Conservation (phyloP, 306 rosid species). For the Glycine tomentella region DNA sequence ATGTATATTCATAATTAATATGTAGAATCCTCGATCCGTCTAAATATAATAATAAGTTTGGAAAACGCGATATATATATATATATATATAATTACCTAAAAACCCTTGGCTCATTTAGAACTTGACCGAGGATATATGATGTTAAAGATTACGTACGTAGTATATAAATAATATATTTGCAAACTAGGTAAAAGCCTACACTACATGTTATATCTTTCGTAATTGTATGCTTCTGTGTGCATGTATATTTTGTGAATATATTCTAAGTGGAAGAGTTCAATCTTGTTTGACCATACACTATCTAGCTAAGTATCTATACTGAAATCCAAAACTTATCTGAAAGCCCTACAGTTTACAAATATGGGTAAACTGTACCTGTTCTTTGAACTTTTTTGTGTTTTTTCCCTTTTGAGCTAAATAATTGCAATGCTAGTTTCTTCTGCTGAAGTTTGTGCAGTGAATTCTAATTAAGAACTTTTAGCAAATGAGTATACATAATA, state of each 20-base stretch:
- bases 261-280: neutral
- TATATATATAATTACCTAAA: constrained; percentile 3
- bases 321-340: neutral
- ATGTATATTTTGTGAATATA: neutral
- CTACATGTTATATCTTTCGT: neutral
- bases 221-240: constrained; percentile 4
- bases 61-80: constrained; percentile 1
- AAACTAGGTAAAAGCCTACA: neutral
- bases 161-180: neutral
- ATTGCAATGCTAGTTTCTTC: constrained; percentile 10
- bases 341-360: neutral
- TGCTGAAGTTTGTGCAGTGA: neutral
- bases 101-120: neutral
- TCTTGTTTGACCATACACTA: neutral
- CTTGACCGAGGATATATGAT: neutral
- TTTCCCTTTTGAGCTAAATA: neutral
- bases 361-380: neutral
- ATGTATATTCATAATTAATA: constrained; percentile 41
- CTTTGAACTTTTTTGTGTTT: neutral
- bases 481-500: neutral
- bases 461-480: neutral
- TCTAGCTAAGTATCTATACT: neutral
- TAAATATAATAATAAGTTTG: constrained; percentile 36
- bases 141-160: neutral
- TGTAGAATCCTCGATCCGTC: constrained; percentile 33